These are phyloP conservation scores for Nelumbo lutea DNA, from an alignment of 164 flowering plant species.

Conservation along the genomic window DNA sequence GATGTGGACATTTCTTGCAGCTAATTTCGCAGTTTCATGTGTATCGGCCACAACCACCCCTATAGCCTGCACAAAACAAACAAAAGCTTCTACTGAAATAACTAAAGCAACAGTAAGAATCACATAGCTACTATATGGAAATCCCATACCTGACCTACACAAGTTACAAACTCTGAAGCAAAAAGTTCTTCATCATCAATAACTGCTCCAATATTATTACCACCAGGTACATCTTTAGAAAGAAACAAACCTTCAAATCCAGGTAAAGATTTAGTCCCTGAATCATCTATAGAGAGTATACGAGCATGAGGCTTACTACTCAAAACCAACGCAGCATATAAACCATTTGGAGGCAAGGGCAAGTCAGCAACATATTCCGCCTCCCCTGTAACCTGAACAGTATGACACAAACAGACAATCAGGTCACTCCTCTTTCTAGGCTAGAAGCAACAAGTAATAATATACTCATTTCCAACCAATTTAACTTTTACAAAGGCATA, in stretches of 20 bases:
- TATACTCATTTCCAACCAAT: no score
- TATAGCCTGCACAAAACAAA: conserved; percentile 48
- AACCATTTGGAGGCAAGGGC: conserved; percentile 60
- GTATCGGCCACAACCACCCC: conserved; percentile 95
- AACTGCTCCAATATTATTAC: conserved; percentile 62
- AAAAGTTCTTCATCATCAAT: conserved; percentile 79
- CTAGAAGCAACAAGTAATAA: background rate
- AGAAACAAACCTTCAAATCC: conserved; percentile 82
- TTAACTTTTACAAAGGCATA: no score
- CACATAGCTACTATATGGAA: background rate
- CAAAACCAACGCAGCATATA: conserved; percentile 80
- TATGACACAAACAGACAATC: conserved; percentile 5
- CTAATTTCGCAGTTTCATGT: conserved; percentile 83
- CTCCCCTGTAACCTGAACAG: conserved; percentile 77
- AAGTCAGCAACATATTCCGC: conserved; percentile 87
- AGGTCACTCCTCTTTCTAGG: background rate
- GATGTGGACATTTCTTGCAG: conserved; percentile 67
- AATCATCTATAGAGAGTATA: conserved; percentile 67
- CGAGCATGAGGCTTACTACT: conserved; percentile 89
- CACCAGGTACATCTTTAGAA: conserved; percentile 78
- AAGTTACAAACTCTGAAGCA: conserved; percentile 78
- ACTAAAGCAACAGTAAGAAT: background rate
- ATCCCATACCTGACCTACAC: conserved; percentile 83
- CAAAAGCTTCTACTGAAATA: background rate
- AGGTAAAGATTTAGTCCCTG: conserved; percentile 58